Conservation (phyloP, 179 eudicot species). For the Vitellaria paradoxa region DNA sequence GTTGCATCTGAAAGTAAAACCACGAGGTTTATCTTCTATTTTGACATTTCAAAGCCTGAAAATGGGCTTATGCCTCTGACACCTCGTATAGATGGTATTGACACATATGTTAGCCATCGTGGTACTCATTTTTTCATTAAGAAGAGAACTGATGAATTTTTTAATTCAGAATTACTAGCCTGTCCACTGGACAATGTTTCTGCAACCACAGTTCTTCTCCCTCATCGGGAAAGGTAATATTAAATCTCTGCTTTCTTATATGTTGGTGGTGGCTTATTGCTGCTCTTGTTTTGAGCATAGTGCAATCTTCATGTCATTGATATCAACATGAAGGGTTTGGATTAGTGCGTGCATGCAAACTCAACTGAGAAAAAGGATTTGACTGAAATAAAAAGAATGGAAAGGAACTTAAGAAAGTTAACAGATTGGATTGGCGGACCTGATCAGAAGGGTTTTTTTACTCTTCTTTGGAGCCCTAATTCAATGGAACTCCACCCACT, state of each 20-base stretch:
- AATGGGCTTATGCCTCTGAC: slow-evolving; percentile 67
- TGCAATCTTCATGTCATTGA: neutral
- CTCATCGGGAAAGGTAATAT: slow-evolving; percentile 75
- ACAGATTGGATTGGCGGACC: too few relatives aligned
- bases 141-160: slow-evolving; percentile 76
- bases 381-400: too few relatives aligned
- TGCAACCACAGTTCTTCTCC: slow-evolving; percentile 56
- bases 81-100: slow-evolving; percentile 71
- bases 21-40: slow-evolving; percentile 67
- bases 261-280: slow-evolving; percentile 2
- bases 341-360: neutral
- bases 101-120: slow-evolving; percentile 79
- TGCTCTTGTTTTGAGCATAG: neutral
- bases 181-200: slow-evolving; percentile 77
- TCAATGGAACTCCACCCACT: too few relatives aligned
- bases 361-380: neutral
- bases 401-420: too few relatives aligned
- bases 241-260: slow-evolving; percentile 4
- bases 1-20: slow-evolving; percentile 80
- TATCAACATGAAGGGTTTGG: neutral
- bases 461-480: too few relatives aligned
- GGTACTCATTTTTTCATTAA: slow-evolving; percentile 78
- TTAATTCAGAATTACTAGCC: slow-evolving; percentile 84
- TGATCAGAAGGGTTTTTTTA: too few relatives aligned
- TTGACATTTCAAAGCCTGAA: slow-evolving; percentile 58